Evolutionary conservation across 2,329 filamentous ascomycete genomes (phyloP), one percentile per base, ranked within the genome.

Genomic region (Penicillium glabrum): DNA sequence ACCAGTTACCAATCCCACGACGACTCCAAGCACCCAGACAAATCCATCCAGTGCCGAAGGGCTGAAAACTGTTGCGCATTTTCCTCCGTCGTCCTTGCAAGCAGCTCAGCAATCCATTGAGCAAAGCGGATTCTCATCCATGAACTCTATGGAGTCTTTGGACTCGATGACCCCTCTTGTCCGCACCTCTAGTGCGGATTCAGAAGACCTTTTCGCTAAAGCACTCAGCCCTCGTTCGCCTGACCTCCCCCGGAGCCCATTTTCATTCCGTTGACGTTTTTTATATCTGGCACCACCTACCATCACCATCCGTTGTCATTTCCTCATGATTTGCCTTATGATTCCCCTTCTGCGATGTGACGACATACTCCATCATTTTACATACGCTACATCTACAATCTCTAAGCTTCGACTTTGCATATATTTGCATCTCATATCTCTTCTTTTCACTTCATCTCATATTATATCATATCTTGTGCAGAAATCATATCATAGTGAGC

Each of bases 171-270:
- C 66, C 29, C 65, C 69, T 1, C 57, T 74, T n/a, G 63, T 71
- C 19, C 68, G 58, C 71, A 77, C 56, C 37, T 63, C 57, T 48
- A 73, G 58, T 72, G 60, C 65, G 6, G 85, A 88, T 41, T 83
- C 82, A 0, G 91, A 96, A 57, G 93, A 90, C 41, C 80, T 96
- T 2, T 97, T 97, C 69, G 92, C 91, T 0, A 82, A 96, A 51
- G 91, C 91, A 1, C 86, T 96, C 77, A 93, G 90, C 67, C 92
- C 92, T 1, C 82, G 92, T 50, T 93, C 90, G 67, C 92, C 92
- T 0, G 91, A 96, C 64, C 91, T 95, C 80, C 86, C 87, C 52
- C 90, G 87, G 65, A 93, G 90, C 69, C 92, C 91, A 0, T 97
- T 96, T 69, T 84, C 83, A 3, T 84, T 87, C 70, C 74, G 77